phyloP scores from a whole-genome alignment of 257 asterid species.

The Solanum clarkiae region DNA sequence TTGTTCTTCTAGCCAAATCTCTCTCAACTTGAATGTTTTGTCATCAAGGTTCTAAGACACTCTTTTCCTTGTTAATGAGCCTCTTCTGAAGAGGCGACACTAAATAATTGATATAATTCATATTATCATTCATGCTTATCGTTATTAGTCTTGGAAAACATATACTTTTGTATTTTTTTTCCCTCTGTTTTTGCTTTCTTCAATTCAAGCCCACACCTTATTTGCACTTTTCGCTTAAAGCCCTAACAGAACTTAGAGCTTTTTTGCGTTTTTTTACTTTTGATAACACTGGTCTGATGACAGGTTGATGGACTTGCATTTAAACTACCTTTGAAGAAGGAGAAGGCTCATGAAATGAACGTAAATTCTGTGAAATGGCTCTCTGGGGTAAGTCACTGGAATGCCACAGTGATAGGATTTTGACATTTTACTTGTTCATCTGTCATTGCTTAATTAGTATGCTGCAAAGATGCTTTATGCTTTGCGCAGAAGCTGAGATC shows the following conservation, averaged over 20 bases:
- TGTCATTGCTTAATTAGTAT: not conserved
- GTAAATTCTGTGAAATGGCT: conserved; percentile 80
- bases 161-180: no score
- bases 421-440: not conserved
- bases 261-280: not conserved
- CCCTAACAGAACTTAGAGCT: no score
- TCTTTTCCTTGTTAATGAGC: not conserved
- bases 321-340: conserved; percentile 61
- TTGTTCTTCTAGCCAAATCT: not conserved
- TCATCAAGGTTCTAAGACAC: not conserved
- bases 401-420: not conserved
- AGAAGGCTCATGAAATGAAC: conserved; percentile 88
- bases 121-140: not conserved
- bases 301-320: conserved; percentile 46
- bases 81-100: not conserved
- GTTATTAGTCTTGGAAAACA: not conserved
- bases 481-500: not conserved
- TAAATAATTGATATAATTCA: not conserved
- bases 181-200: not conserved
- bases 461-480: not conserved
- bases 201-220: not conserved
- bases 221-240: not conserved
- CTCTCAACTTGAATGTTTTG: not conserved
- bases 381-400: conserved; percentile 37
- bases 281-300: not conserved